These are phyloP conservation scores for Musa itinerans DNA, from an alignment of 176 grass and related monocot genomes.

Conservation along the genomic window DNA sequence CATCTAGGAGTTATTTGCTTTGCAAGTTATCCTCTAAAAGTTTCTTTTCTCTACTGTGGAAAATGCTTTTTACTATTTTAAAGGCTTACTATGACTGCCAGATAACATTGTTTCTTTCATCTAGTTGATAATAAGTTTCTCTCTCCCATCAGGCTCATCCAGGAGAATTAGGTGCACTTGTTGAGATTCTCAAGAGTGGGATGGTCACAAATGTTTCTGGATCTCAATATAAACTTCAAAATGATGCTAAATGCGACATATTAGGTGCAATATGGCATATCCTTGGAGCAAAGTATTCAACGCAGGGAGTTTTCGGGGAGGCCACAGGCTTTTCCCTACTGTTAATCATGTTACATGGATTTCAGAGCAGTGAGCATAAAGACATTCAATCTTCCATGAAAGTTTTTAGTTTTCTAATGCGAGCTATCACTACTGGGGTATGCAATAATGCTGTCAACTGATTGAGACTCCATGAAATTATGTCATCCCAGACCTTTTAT, in stretches of 20 bases:
- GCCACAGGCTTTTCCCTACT: slow-evolving; percentile 97
- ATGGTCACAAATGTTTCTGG: slow-evolving; percentile 82
- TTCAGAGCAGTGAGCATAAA: slow-evolving; percentile 51
- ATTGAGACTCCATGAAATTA: slow-evolving; percentile 71
- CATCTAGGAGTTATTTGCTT: too few species aligned
- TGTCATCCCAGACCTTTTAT: slow-evolving; percentile 85
- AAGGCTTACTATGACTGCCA: neutral
- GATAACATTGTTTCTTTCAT: slow-evolving; percentile 10
- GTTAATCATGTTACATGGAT: slow-evolving; percentile 74
- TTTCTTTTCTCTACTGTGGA: too few species aligned
- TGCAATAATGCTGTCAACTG: slow-evolving; percentile 87
- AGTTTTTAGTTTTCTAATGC: slow-evolving; percentile 77
- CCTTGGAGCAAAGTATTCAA: slow-evolving; percentile 71
- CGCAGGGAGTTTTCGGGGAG: slow-evolving; percentile 90
- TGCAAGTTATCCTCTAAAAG: too few species aligned
- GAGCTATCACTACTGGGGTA: slow-evolving; percentile 82
- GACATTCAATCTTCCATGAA: slow-evolving; percentile 49
- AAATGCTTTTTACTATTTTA: neutral
- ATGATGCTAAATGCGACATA: slow-evolving; percentile 85
- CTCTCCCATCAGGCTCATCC: slow-evolving; percentile 71
- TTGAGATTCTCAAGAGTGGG: slow-evolving; percentile 93
- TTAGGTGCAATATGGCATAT: slow-evolving; percentile 93
- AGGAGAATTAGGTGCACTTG: slow-evolving; percentile 79
- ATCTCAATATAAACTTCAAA: slow-evolving; percentile 82
- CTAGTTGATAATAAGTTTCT: slow-evolving; percentile 8